phyloP scores from a whole-genome alignment of 352 stramenopile species.

The Phytophthora sp. region DNA sequence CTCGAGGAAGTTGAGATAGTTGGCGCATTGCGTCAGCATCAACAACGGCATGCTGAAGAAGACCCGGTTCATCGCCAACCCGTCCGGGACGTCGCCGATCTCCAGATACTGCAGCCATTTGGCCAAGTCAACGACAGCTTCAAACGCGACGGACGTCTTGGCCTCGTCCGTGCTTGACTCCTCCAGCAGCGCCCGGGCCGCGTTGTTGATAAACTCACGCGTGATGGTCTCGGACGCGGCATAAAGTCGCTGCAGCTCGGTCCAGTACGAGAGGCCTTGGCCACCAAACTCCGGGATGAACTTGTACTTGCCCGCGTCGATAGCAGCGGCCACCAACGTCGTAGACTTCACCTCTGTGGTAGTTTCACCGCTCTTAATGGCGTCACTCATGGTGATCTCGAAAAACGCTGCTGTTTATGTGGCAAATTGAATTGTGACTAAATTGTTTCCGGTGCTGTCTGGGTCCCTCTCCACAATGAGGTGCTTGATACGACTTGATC shows the following conservation, averaged over 20 bases:
- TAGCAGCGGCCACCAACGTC: slow-evolving; percentile 27
- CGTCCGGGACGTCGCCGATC: slow-evolving; percentile 20
- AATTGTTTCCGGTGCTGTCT: too few relatives aligned
- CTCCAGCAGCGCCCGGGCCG: slow-evolving; percentile 49
- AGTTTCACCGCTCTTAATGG: too few relatives aligned
- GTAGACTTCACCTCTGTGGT: slow-evolving; percentile 21
- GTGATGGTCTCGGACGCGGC: slow-evolving; percentile 37
- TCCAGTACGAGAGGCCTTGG: slow-evolving; percentile 73
- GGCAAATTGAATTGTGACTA: too few relatives aligned
- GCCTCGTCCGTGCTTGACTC: slow-evolving; percentile 55
- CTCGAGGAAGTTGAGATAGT: slow-evolving; percentile 79
- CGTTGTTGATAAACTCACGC: slow-evolving; percentile 52
- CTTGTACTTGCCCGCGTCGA: slow-evolving; percentile 31
- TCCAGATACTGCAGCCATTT: slow-evolving; percentile 54
- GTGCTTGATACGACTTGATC: too few relatives aligned
- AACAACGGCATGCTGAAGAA: slow-evolving; percentile 85
- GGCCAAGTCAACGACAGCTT: slow-evolving; percentile 52
- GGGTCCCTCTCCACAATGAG: too few relatives aligned
- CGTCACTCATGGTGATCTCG: too few relatives aligned
- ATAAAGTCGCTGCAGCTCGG: slow-evolving; percentile 62
- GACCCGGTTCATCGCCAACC: slow-evolving; percentile 41
- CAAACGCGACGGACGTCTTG: slow-evolving; percentile 54
- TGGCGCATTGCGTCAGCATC: slow-evolving; percentile 73
- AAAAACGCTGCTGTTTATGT: too few relatives aligned
- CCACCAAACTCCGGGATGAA: slow-evolving; percentile 73